A percentile compares a stretch with the other conserved stretches of the same genome.
Evolutionary conservation across 1,284 basidiomycete species (phyloP).

Genomic region (Moniliophthora roreri): DNA sequence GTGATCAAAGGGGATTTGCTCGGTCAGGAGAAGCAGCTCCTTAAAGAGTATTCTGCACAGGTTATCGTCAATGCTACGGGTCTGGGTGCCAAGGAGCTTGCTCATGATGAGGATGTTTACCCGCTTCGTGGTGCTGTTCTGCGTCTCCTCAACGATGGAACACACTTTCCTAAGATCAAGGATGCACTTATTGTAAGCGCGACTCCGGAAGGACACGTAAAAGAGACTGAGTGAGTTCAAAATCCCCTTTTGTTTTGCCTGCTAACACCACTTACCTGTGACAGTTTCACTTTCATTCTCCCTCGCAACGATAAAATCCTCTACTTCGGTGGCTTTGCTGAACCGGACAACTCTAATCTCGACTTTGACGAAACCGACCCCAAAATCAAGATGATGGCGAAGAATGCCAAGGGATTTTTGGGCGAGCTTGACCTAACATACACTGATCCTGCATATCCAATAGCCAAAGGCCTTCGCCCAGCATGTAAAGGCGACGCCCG

Average conservation of each 20-base stretch:
- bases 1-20: slow-evolving; percentile 27
- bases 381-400: slow-evolving; percentile 33
- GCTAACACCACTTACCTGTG: too few relatives aligned
- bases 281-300: slow-evolving; percentile 31
- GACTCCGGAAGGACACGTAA: slow-evolving; percentile 22
- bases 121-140: slow-evolving; percentile 38
- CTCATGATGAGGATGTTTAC: slow-evolving; percentile 31
- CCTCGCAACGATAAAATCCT: slow-evolving; percentile 32
- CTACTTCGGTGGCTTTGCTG: slow-evolving; percentile 30
- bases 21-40: slow-evolving; percentile 29
- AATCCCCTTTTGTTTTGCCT: too few relatives aligned
- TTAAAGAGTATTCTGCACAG: slow-evolving; percentile 28
- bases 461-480: slow-evolving; percentile 35
- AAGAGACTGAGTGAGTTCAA: too few relatives aligned
- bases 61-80: slow-evolving; percentile 36
- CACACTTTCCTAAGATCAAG: slow-evolving; percentile 33
- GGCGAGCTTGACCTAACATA: slow-evolving; percentile 19
- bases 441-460: slow-evolving; percentile 27
- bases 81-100: slow-evolving; percentile 29
- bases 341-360: slow-evolving; percentile 28
- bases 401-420: slow-evolving; percentile 31
- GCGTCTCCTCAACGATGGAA: slow-evolving; percentile 37
- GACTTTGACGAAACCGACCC: slow-evolving; percentile 33
- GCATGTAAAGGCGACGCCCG: slow-evolving; percentile 31
- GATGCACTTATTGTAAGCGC: slow-evolving; percentile 28